These are phyloP conservation scores for Candida montana DNA, from an alignment of 805 yeast genomes.

Conservation along the genomic window DNA sequence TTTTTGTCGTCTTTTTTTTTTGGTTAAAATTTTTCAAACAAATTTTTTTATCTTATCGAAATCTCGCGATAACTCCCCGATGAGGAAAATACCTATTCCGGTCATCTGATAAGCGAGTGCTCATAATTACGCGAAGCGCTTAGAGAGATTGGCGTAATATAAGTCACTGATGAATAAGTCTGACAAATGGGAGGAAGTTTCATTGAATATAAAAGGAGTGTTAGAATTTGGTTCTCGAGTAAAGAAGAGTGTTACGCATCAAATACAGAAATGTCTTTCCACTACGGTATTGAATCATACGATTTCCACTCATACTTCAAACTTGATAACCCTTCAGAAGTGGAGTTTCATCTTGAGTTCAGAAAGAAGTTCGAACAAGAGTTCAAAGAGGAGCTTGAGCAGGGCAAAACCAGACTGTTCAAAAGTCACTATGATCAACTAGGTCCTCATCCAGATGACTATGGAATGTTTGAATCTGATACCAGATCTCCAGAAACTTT, in stretches of 20 bases:
- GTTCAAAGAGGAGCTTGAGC: slow-evolving; percentile 35
- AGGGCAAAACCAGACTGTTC: slow-evolving; percentile 38
- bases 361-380: slow-evolving; percentile 35
- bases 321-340: slow-evolving; percentile 25
- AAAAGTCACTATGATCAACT: slow-evolving; percentile 42
- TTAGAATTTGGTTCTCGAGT: too few species aligned
- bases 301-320: slow-evolving; percentile 53
- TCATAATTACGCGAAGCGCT: too few species aligned
- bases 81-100: neutral
- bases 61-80: neutral
- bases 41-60: slow-evolving; percentile 13
- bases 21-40: neutral
- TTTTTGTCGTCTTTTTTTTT: too few species aligned
- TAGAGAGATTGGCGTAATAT: too few species aligned
- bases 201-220: too few species aligned
- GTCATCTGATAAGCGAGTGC: slow-evolving; percentile 6
- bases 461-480: slow-evolving; percentile 55
- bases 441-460: slow-evolving; percentile 50
- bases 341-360: slow-evolving; percentile 31
- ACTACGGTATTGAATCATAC: slow-evolving; percentile 33
- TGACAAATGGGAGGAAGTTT: neutral
- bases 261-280: slow-evolving; percentile 8
- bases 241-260: too few species aligned
- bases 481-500: slow-evolving; percentile 42
- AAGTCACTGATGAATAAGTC: too few species aligned